Conservation (phyloP, 805 yeast species). For the Metschnikowia drakensbergensis region DNA sequence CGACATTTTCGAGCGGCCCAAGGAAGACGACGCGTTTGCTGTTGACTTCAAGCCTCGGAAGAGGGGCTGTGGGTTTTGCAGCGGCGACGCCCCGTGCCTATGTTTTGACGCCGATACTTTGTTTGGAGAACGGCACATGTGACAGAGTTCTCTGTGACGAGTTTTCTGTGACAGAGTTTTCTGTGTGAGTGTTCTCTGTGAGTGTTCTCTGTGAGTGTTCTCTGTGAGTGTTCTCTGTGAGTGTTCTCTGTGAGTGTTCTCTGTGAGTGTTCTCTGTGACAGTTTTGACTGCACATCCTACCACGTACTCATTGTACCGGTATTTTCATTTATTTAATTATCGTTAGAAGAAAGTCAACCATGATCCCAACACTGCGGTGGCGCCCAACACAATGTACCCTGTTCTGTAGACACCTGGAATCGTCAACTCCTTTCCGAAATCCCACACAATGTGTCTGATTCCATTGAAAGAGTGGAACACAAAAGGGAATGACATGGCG, state of each 20-base stretch:
- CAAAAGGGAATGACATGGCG: constrained; percentile 74
- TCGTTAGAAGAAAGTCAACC: constrained; percentile 43
- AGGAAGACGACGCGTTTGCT: constrained; percentile 1
- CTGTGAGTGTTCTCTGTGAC: too few relatives aligned
- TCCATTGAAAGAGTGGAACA: constrained; percentile 83
- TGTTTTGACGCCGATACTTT: constrained; percentile 37
- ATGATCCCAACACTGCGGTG: constrained; percentile 55
- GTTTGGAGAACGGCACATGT: constrained; percentile 9
- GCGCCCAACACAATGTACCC: constrained; percentile 80
- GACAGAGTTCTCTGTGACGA: too few relatives aligned
- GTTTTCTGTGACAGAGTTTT: too few relatives aligned
- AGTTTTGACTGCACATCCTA: too few relatives aligned
- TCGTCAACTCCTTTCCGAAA: constrained; percentile 69
- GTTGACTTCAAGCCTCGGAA: constrained; percentile 5
- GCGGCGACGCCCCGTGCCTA: constrained; percentile 38
- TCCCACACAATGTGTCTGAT: constrained; percentile 95
- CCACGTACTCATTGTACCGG: too few relatives aligned
- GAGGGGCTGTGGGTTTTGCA: constrained; percentile 35
- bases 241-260: too few relatives aligned
- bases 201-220: too few relatives aligned
- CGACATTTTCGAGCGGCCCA: constrained; percentile 9
- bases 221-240: too few relatives aligned
- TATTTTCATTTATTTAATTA: not conserved
- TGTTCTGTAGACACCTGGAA: constrained; percentile 88
- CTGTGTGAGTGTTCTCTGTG: too few relatives aligned